These are phyloP conservation scores for Botrytis hyacinthi DNA, from an alignment of 2,329 filamentous ascomycete genomes.

Conservation along the genomic window DNA sequence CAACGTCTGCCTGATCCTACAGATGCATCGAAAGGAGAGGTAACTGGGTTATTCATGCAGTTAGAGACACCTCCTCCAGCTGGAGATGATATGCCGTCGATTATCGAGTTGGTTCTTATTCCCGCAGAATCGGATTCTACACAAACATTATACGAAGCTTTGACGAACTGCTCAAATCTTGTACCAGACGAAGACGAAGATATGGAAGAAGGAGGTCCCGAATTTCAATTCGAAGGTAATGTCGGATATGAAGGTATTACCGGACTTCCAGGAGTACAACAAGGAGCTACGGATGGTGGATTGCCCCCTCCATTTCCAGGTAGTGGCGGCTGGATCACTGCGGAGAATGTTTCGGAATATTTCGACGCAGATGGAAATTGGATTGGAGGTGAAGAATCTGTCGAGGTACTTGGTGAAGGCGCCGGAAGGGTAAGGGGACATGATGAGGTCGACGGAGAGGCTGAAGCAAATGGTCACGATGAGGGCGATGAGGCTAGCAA, in stretches of 20 bases:
- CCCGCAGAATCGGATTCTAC: conserved; percentile 42
- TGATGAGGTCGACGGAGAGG: conserved; percentile 51
- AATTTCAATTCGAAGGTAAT: conserved; percentile 55
- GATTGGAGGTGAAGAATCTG: conserved; percentile 48
- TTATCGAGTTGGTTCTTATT: conserved; percentile 66
- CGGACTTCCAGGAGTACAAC: conserved; percentile 55
- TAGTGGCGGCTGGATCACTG: conserved; percentile 82
- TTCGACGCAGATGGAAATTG: conserved; percentile 81
- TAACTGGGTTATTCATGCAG: conserved; percentile 61
- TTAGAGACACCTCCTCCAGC: conserved; percentile 59
- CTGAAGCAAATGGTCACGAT: conserved; percentile 42
- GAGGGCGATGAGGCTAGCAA: conserved; percentile 39
- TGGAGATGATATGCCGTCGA: conserved; percentile 61
- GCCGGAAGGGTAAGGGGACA: conserved; percentile 56
- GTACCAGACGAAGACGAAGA: conserved; percentile 65
- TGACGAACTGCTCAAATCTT: conserved; percentile 72
- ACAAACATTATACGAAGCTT: conserved; percentile 56
- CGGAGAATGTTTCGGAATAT: conserved; percentile 83
- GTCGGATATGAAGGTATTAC: conserved; percentile 53
- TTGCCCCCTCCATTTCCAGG: conserved; percentile 69
- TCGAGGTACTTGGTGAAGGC: conserved; percentile 58
- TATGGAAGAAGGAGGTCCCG: conserved; percentile 47
- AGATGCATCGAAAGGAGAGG: conserved; percentile 42
- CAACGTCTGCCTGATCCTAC: conserved; percentile 52
- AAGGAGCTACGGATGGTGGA: conserved; percentile 48